A percentile compares a stretch with the other conserved stretches of the same genome.
Conservation (phyloP, 768 basidiomycete species). For the Tylopilus vinaceipallidus region DNA sequence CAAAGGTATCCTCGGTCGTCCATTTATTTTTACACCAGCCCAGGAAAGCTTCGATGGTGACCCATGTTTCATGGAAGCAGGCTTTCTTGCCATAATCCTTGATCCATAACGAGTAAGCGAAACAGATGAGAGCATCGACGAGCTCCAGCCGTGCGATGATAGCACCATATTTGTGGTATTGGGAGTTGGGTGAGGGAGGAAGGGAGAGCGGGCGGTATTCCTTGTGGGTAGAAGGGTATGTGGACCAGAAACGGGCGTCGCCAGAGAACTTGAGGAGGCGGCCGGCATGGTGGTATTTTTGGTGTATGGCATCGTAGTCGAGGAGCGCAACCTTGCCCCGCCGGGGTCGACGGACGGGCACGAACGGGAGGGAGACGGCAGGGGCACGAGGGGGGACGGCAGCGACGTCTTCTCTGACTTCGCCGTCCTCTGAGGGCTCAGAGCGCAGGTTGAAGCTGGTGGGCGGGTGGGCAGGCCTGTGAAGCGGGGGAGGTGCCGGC, state of each 20-base stretch:
- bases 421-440: slow-evolving; percentile 47
- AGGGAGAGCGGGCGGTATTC: slow-evolving; percentile 61
- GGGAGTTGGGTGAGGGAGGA: slow-evolving; percentile 63
- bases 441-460: slow-evolving; percentile 32
- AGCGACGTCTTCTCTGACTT: slow-evolving; percentile 41
- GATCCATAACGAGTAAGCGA: slow-evolving; percentile 82
- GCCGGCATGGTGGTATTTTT: slow-evolving; percentile 67
- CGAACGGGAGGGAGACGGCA: slow-evolving; percentile 34
- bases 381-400: slow-evolving; percentile 21
- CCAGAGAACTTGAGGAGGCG: slow-evolving; percentile 83
- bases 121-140: slow-evolving; percentile 78
- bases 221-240: slow-evolving; percentile 61
- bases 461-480: slow-evolving; percentile 22
- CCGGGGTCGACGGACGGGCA: slow-evolving; percentile 67
- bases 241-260: slow-evolving; percentile 74
- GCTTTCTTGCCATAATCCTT: slow-evolving; percentile 57
- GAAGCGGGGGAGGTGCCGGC: slow-evolving; percentile 17
- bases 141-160: slow-evolving; percentile 78
- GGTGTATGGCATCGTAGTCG: slow-evolving; percentile 60
- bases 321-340: slow-evolving; percentile 49
- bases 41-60: slow-evolving; percentile 67
- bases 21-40: slow-evolving; percentile 73
- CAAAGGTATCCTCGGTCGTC: slow-evolving; percentile 41
- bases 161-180: slow-evolving; percentile 73
- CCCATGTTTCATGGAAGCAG: slow-evolving; percentile 64